A percentile compares a stretch with the other conserved stretches of the same genome.
Conservation (phyloP, 23 red algal species). For the Gracilaria domingensis region DNA sequence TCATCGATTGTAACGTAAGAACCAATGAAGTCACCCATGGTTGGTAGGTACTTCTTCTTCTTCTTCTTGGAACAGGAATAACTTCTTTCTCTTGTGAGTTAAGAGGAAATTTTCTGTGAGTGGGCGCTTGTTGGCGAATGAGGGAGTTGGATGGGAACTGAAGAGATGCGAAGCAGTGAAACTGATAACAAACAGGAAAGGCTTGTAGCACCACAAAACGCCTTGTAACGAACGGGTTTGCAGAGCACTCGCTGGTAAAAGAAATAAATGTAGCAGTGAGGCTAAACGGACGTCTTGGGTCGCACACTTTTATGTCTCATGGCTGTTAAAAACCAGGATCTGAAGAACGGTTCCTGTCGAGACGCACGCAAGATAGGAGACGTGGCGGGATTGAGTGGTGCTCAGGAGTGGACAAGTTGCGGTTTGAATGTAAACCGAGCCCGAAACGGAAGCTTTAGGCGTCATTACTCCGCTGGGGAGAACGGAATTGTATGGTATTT, state of each 20-base stretch:
- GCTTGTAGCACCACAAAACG: not conserved
- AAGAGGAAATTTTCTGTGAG: not conserved
- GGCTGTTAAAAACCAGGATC: not conserved
- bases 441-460: not conserved
- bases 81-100: not conserved
- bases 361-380: not conserved
- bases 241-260: not conserved
- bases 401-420: not conserved
- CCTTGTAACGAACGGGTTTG: not conserved
- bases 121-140: too few relatives aligned
- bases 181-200: not conserved
- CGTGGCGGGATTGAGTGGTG: not conserved
- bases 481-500: too few relatives aligned
- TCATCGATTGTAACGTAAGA: conserved; percentile 43
- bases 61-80: not conserved
- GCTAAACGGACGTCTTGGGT: not conserved
- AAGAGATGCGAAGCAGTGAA: not conserved
- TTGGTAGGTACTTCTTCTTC: too few relatives aligned
- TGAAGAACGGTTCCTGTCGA: not conserved
- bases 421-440: conserved; percentile 12
- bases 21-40: conserved; percentile 37
- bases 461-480: not conserved
- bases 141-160: too few relatives aligned
- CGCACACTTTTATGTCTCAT: not conserved
- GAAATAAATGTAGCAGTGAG: not conserved